Conservation (phyloP, 2,329 filamentous ascomycete genomes). For the Trichoderma pleuroti region DNA sequence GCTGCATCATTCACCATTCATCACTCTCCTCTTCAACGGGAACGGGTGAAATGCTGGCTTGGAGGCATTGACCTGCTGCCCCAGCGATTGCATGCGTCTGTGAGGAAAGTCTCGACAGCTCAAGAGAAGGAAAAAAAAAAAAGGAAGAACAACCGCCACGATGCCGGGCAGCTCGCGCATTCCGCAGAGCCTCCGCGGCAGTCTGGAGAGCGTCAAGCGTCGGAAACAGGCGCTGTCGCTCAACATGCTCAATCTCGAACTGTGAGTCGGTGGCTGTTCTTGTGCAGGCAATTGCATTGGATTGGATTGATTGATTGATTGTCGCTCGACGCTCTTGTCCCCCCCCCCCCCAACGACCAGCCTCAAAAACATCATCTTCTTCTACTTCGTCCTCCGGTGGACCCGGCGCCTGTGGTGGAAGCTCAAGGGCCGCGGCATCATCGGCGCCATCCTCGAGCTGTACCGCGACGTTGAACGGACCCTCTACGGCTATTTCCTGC, state of each 20-base stretch:
- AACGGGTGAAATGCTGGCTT: neutral
- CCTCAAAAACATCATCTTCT: constrained; percentile 70
- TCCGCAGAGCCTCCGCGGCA: constrained; percentile 66
- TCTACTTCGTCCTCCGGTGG: constrained; percentile 82
- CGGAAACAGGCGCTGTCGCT: constrained; percentile 54
- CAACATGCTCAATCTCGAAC: constrained; percentile 61
- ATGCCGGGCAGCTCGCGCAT: constrained; percentile 68
- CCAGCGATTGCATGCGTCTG: neutral
- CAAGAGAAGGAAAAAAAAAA: neutral
- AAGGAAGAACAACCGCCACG: constrained; percentile 22
- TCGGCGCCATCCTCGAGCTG: constrained; percentile 72
- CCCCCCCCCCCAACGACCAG: neutral
- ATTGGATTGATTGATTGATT: neutral
- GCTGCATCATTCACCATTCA: neutral
- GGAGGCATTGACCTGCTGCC: neutral
- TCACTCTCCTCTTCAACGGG: neutral
- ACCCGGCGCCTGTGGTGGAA: constrained; percentile 77
- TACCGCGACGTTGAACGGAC: constrained; percentile 70
- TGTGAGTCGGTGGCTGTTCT: constrained; percentile 49
- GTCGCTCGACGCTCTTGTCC: neutral
- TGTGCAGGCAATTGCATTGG: neutral
- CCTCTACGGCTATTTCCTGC: constrained; percentile 81
- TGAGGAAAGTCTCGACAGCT: neutral
- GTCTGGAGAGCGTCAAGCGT: constrained; percentile 59
- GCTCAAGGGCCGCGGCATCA: constrained; percentile 80